Conservation (phyloP, 2,329 filamentous ascomycete species). For the Pseudopithomyces maydicus region DNA sequence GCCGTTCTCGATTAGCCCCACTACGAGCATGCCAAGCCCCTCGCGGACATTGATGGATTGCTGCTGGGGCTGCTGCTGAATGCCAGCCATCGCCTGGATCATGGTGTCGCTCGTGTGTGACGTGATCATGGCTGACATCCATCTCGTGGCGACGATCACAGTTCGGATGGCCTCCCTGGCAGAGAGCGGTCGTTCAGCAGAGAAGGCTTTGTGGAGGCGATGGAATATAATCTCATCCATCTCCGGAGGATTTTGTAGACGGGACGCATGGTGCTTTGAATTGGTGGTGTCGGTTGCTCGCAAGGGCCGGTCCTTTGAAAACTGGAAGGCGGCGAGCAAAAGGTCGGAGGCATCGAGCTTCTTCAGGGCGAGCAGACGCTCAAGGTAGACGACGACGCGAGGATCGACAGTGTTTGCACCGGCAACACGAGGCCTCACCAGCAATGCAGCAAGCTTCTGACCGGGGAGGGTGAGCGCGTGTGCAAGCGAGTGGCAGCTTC, state of each 20-base stretch:
- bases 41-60: constrained; percentile 67
- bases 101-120: constrained; percentile 46
- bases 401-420: constrained; percentile 38
- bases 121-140: constrained; percentile 48
- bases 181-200: constrained; percentile 35
- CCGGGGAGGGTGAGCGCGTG: constrained; percentile 40
- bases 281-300: constrained; percentile 23
- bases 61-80: constrained; percentile 54
- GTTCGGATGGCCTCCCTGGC: constrained; percentile 37
- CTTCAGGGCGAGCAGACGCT: constrained; percentile 38
- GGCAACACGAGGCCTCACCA: constrained; percentile 39
- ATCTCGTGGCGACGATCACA: constrained; percentile 36
- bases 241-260: constrained; percentile 41
- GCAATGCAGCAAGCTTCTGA: constrained; percentile 39
- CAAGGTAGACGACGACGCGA: constrained; percentile 40
- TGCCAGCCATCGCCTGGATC: constrained; percentile 47
- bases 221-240: constrained; percentile 46
- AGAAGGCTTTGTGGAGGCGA: constrained; percentile 42
- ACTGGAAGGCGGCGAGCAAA: constrained; percentile 36
- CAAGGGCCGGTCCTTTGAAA: constrained; percentile 40
- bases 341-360: constrained; percentile 43
- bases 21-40: constrained; percentile 67
- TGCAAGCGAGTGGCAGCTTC: constrained; percentile 38
- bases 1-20: constrained; percentile 66
- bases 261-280: constrained; percentile 22